Evolutionary conservation across 345 rosid species (phyloP), one percentile per base, ranked within the genome.

Genomic region (Combretum micranthum): DNA sequence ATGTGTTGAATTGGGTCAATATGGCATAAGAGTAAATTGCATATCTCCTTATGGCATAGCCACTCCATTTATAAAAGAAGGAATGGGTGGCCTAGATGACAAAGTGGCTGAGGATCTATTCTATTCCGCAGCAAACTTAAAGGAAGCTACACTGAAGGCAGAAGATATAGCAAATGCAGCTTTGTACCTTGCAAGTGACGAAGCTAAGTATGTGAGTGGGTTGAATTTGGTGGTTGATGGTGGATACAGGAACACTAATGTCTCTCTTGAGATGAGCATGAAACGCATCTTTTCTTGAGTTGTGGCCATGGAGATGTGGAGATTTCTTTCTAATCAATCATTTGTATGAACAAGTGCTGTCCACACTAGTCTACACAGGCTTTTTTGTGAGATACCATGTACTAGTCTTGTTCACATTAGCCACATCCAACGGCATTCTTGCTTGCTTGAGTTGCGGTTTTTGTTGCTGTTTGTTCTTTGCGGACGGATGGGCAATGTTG

Each of bases 81-180:
- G 13, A 11, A 12, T 42, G 39, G 39, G 39, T 13, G 61, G 61
- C 0, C 19, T 55, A 14, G 21, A 8, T 4, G 1, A 51, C 25
- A 42, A 52, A 15, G 42, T 17, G 7, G 42, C 23, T 1, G 42
- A 52, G 42, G 15, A 32, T 2, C 15, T 11, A 11, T 2, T 23
- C 12, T 13, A 19, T 3, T 21, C 39, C 1, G 1, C 13, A 9
- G 66, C 51, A 1, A 64, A 60, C 44, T 26, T 67, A 39, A 67
- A 64, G 44, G 69, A 2, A 10, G 18, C 2, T 0, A 8, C 20
- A 5, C 17, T 63, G 9, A 25, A 55, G 12, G 15, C 61, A 2
- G 72, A 67, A 26, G 76, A 67, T 44, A 15, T 64, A 12, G 70
- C 77, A 2, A 20, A 56, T 15, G 72, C 72, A 7, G 66, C 68